Percentiles rank a stretch among this genome's conserved stretches.
These are phyloP conservation scores for Hypomontagnella submonticulosa DNA, from an alignment of 495 filamentous ascomycete genomes.

Conservation along the genomic window DNA sequence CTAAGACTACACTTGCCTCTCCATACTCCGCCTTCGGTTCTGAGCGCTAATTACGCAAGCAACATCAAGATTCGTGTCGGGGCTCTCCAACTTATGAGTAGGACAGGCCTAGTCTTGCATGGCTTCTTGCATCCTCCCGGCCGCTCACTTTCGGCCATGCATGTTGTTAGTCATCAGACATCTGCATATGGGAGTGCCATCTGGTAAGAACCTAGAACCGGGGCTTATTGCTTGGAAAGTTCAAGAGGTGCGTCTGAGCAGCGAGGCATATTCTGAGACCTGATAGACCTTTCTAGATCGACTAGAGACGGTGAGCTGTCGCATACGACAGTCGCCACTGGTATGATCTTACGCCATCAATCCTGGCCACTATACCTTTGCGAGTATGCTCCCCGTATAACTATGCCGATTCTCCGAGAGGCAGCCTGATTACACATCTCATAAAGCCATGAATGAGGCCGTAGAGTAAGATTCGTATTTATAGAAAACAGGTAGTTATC, in stretches of 20 bases:
- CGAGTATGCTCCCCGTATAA: not conserved
- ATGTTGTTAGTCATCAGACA: constrained; percentile 13
- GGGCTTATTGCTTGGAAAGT: constrained; percentile 3
- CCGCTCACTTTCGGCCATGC: constrained; percentile 8
- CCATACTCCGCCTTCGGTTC: constrained; percentile 8
- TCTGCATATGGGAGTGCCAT: constrained; percentile 9
- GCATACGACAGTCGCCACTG: constrained; percentile 3
- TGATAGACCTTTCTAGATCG: constrained; percentile 12
- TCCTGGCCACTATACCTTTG: not conserved
- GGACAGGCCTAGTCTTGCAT: constrained; percentile 4
- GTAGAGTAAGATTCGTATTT: constrained; percentile 9
- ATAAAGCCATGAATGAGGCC: not conserved
- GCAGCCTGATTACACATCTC: not conserved
- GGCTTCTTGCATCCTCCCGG: constrained; percentile 15
- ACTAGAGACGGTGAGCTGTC: not conserved
- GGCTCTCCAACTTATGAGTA: constrained; percentile 1
- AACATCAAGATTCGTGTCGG: constrained; percentile 12
- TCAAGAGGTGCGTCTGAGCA: not conserved
- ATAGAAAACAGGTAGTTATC: constrained; percentile 24
- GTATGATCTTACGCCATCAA: constrained; percentile 18
- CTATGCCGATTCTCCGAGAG: constrained; percentile 17
- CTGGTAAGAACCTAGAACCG: constrained; percentile 7
- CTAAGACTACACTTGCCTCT: constrained; percentile 26
- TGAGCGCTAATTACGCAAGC: constrained; percentile 32
- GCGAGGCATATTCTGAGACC: constrained; percentile 11